Evolutionary conservation across 768 basidiomycete species (phyloP), one percentile per base, ranked within the genome.

Genomic region (Flagelloscypha sp.): DNA sequence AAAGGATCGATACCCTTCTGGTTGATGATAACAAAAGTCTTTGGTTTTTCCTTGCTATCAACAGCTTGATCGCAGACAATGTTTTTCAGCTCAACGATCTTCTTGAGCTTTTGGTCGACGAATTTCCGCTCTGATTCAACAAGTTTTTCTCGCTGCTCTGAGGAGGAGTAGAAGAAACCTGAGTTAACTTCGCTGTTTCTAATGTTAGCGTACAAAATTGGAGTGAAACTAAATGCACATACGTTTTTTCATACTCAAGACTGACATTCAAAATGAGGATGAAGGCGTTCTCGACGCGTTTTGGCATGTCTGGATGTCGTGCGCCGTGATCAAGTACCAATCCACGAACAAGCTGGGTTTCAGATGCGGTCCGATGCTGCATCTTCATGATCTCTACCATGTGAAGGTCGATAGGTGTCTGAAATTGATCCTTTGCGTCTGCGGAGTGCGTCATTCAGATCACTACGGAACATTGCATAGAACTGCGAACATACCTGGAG

Each of bases 341-440:
- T 23, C 95, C 95, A 48, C 87, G 84, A 50, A 99, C 68, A 24
- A 99, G 77, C 55, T 95, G 86, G 20, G 95, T 99, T 59, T 99
- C 95, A 16, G 89, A 90, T 43, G 95, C 90, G 27, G 84, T 93
- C 50, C 93, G 84, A 64, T 99, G 95, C 59, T 95, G 94, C 95
- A 99, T 99, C 68, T 98, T 98, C 95, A 98, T 98, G 43, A 98
- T 81, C 63, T 99, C 95, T 34, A 99, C 68, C 95, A 99, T 99
- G 63, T 98, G 94, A 38, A 99, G 69, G 66, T 99, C 95, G 53
- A 98, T 93, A 33, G 93, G 90, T 48, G 92, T 81, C 35, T 72
- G 73, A 70, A 76, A 84, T 47, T 79, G 76, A 52, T 83, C 79
- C 43, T 66, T 62, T 13, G 72, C 58, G 43, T 74, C 77, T 83